phyloP scores from a whole-genome alignment of 2,329 filamentous ascomycete genomes.

The Fusarium proliferatum region DNA sequence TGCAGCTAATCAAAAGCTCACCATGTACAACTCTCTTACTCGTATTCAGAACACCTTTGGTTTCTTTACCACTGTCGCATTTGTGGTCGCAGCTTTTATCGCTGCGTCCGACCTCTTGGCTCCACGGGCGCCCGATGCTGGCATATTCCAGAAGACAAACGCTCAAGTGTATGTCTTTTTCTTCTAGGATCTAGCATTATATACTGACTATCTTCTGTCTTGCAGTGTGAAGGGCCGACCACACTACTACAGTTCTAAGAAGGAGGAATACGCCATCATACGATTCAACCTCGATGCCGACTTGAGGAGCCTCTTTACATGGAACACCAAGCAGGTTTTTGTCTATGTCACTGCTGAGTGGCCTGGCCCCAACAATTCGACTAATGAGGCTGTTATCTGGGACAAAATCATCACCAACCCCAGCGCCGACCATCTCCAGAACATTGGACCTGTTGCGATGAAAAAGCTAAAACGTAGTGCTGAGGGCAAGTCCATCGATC shows the following conservation, averaged over 20 bases:
- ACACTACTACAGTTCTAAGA: slow-evolving; percentile 94
- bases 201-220: slow-evolving; percentile 2
- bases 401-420: slow-evolving; percentile 89
- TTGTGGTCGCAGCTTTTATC: slow-evolving; percentile 81
- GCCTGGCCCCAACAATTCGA: slow-evolving; percentile 55
- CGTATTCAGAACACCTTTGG: slow-evolving; percentile 94
- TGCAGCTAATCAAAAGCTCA: slow-evolving; percentile 46
- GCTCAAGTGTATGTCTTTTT: slow-evolving; percentile 79
- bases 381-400: slow-evolving; percentile 90
- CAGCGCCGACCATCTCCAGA: slow-evolving; percentile 71
- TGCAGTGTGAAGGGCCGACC: slow-evolving; percentile 84
- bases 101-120: slow-evolving; percentile 81
- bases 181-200: neutral
- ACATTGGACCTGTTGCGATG: slow-evolving; percentile 68
- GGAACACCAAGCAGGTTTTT: slow-evolving; percentile 99
- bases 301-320: slow-evolving; percentile 92
- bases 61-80: slow-evolving; percentile 96
- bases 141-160: slow-evolving; percentile 73
- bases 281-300: slow-evolving; percentile 94
- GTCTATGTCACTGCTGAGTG: slow-evolving; percentile 91
- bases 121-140: slow-evolving; percentile 73
- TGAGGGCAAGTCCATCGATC: slow-evolving; percentile 70
- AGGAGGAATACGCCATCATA: slow-evolving; percentile 95
- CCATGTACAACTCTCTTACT: slow-evolving; percentile 88
- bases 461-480: slow-evolving; percentile 71